Evolutionary conservation across 176 grass and related monocot species (phyloP), one percentile per base, ranked within the genome.

Genomic region (Sorghum bicolor): DNA sequence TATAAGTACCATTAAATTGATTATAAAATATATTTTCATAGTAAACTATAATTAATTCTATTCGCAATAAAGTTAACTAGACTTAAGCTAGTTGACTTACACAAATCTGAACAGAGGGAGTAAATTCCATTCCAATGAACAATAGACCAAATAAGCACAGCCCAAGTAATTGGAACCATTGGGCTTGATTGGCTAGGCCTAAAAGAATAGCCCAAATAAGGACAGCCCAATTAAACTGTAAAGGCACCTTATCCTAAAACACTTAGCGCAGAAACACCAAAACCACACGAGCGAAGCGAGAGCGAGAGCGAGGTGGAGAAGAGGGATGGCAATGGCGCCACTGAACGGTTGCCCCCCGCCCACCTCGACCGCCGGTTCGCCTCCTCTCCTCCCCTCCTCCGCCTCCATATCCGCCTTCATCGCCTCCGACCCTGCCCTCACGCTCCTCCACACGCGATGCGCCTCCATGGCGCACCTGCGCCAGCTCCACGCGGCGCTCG

Each of bases 401-500:
- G 5, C 78, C 8, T 87, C 88, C 52, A 93, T 93, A 37, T 88
- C 82, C 63, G 20, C 82, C 30, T 94, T 94, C 83, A 88, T 97
- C 64, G 78, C 79, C 10, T 82, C 79, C 25, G 85, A 94, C 80
- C 70, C 76, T 14, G 52, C 64, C 4, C 87, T 92, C 40, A 87
- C 83, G 53, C 78, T 90, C 28, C 79, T 97, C n/a, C 91, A 94
- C 70, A 94, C 89, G 69, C 80, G 83, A 88, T 94, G 91, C 76
- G 20, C 80, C 43, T 75, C 66, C 83, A 94, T 90, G 92, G 36
- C 66, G 2, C 87, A 92, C 82, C 89, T 94, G 76, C 89, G 75
- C 36, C 89, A 92, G 87, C 87, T 94, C 92, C 94, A 94, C 67
- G 85, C 76, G 24, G 85, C 87, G 69, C 87, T 94, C 61, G 85